These are phyloP conservation scores for Anethum foeniculum DNA, from an alignment of 140 eudicot species.

Conservation along the genomic window DNA sequence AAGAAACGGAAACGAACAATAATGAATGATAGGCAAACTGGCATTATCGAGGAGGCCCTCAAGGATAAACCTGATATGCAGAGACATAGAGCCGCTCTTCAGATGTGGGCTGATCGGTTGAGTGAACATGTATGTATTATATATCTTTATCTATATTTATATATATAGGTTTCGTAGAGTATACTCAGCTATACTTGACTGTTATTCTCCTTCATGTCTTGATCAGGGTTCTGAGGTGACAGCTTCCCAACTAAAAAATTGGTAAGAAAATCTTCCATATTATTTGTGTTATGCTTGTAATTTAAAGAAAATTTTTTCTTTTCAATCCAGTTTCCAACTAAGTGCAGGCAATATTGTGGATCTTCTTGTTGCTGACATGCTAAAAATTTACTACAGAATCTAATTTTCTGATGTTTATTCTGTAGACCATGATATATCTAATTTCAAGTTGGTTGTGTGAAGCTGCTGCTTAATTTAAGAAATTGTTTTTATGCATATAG, in stretches of 20 bases:
- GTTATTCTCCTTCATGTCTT: background rate
- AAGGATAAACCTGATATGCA: slow-evolving; percentile 80
- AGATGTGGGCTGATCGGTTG: slow-evolving; percentile 65
- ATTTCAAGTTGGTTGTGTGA: background rate
- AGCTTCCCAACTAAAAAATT: slow-evolving; percentile 73
- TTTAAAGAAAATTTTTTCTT: background rate
- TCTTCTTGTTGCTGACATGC: background rate
- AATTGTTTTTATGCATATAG: background rate
- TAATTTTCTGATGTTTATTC: background rate
- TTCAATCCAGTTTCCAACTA: background rate
- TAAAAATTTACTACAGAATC: background rate
- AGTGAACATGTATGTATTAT: slow-evolving; percentile 56
- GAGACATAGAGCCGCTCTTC: slow-evolving; percentile 41
- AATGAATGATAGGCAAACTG: slow-evolving; percentile 74
- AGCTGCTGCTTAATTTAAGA: background rate
- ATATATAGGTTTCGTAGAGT: background rate
- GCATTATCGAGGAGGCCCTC: slow-evolving; percentile 68
- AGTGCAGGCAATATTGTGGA: background rate
- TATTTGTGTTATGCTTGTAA: background rate
- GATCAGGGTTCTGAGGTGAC: slow-evolving; percentile 87
- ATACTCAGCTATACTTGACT: background rate
- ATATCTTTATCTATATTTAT: background rate
- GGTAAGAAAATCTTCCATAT: slow-evolving; percentile 37
- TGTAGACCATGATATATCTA: background rate
- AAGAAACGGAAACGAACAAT: slow-evolving; percentile 80